Base-by-base conservation (phyloP, 2,329 filamentous ascomycete species). In the Mollisia scopiformis region DNA sequence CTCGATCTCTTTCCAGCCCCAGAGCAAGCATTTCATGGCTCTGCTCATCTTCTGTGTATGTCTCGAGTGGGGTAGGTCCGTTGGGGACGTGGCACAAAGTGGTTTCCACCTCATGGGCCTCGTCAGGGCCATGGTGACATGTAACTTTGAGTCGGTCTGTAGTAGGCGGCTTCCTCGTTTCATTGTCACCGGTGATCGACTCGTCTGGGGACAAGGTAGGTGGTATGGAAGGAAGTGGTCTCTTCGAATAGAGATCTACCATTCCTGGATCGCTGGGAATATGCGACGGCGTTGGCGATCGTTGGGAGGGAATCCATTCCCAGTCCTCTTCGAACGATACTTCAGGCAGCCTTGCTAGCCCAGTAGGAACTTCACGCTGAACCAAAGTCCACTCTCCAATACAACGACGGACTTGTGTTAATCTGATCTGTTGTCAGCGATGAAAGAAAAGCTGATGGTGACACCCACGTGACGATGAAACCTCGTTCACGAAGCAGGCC, bases 321-420 rank as follows among this genome's bases (percentile, higher is more conserved):
- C 58, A 63, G 13, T 58, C 59, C 2, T 59, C 57, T 28, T 55
- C 51, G 14, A 39, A 28, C 10, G 37, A 16, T 11, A 14, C 47
- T 8, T 13, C 28, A 27, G 49, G 55, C 16, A 23, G 11, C 8
- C 16, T 33, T 30, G 49, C 13, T 10, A 23, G 8, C 2, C 19
- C 28, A 39, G 57, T 49, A 31, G 55, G 43, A 1, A 23, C 51
- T 5, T 51, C 52, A 35, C 51, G 46, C n/a, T 50, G 43, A 13
- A 56, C 43, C 1, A 69, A 49, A 11, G 53, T 46, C 65, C 68
- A 69, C 21, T 65, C 62, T 16, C 37, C 21, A 2, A 71, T 57
- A 47, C 65, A 69, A 11, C 37, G 50, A 46, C 61, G 62, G 11
- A 71, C 57, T 47, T 69, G 68, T 49, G 58, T 41, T 33, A 63